Base-by-base conservation (phyloP, 176 grass and related monocot species). In the Phoenix roebelenii region DNA sequence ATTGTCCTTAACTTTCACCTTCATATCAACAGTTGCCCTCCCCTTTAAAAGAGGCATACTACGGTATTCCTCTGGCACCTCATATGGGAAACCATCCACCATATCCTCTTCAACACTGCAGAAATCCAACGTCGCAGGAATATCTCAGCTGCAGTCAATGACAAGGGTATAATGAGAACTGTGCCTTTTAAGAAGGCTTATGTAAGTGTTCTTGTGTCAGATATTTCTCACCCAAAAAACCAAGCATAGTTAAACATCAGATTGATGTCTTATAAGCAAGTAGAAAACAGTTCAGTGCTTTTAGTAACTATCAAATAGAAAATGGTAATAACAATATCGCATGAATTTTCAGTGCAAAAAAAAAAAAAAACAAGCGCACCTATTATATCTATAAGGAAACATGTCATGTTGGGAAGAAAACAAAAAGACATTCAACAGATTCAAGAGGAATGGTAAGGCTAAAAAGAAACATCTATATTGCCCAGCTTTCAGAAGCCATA, bases 41-140 rank as follows among this genome's bases (percentile, higher is more conserved):
- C 93, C 93, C 77, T 98, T 89, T 63, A 98, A 83, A 75, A 92
- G 84, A 78, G 93, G 93, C 87, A 98, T 78, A 72, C 14, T 85
- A 26, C 71, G 82, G 74, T 89, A 98, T 44, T 98, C 93, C 64
- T 92, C 93, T 51, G 93, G 93, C 9, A 98, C 72, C 75, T 91
- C 84, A 67, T 64, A 92, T 6, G 84, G 93, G 73, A 98, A 98
- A 56, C 87, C 84, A 83, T 85, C 93, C 9, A 98, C 66, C 93
- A 98, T 98, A 74, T 98, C 93, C 85, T 98, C 93, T 98, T 98
- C 93, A 92, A 98, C 73, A 81, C 93, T 92, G 93, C 93, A 91
- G 87, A 90, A 90, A 90, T 77, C 79, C 82, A 90, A 85, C 79
- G 82, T 83, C 72, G 79, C 79, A 90, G 82, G 76, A 90, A 90